Conservation (phyloP, 257 asterid genomes). For the Petunia axillaris region DNA sequence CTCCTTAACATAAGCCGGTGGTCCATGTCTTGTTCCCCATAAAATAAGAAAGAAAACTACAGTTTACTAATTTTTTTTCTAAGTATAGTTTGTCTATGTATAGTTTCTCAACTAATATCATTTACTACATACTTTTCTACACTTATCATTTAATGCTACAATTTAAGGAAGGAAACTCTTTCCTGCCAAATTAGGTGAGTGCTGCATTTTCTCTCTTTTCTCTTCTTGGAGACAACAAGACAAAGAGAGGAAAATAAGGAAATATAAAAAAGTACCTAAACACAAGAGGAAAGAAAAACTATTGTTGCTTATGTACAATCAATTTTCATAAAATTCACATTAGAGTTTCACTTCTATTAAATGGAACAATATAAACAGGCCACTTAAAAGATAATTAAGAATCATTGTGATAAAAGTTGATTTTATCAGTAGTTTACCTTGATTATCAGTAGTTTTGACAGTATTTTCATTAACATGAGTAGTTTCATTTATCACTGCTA, state of each 20-base stretch:
- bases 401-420: too few species aligned
- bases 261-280: background rate
- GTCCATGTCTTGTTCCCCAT: background rate
- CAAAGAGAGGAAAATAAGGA: background rate
- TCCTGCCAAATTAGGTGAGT: conserved; percentile 47
- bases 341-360: too few species aligned
- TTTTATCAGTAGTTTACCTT: too few species aligned
- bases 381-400: too few species aligned
- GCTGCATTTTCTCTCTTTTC: background rate
- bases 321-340: too few species aligned
- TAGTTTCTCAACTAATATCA: conserved; percentile 44
- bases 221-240: background rate
- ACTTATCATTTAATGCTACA: conserved; percentile 42
- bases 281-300: background rate
- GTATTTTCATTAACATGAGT: too few species aligned
- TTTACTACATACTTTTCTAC: conserved; percentile 15
- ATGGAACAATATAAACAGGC: too few species aligned
- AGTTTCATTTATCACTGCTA: too few species aligned
- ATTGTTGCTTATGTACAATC: too few species aligned
- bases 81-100: conserved; percentile 10
- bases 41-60: background rate
- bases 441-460: too few species aligned
- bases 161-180: conserved; percentile 29
- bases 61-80: background rate
- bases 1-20: background rate